A percentile compares a stretch with the other conserved stretches of the same genome.
These are phyloP conservation scores for Candida sithepensis DNA, from an alignment of 805 yeast species.

Conservation along the genomic window DNA sequence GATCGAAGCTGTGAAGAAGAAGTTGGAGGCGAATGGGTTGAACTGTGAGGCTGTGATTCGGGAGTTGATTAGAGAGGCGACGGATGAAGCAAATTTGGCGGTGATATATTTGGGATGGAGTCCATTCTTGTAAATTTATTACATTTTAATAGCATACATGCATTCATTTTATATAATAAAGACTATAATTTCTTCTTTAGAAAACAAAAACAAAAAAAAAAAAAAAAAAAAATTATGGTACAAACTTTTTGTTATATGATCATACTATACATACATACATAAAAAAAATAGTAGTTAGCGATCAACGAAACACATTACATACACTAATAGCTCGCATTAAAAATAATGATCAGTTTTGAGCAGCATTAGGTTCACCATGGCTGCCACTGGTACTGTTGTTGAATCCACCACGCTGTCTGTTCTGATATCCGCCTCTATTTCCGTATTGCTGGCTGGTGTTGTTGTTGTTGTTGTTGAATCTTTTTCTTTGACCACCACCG, in stretches of 20 bases:
- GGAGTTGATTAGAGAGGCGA: constrained; percentile 75
- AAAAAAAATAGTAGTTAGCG: constrained; percentile 1
- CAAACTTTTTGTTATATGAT: background rate
- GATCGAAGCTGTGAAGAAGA: constrained; percentile 64
- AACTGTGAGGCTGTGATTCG: constrained; percentile 83
- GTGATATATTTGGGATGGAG: constrained; percentile 83
- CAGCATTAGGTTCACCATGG: constrained; percentile 29
- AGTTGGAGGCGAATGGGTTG: constrained; percentile 61
- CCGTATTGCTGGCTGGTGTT: constrained; percentile 5
- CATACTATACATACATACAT: background rate
- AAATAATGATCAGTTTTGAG: constrained; percentile 24
- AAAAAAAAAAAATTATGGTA: background rate
- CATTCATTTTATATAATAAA: too few species aligned
- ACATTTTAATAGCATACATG: too few species aligned
- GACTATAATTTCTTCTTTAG: too few species aligned
- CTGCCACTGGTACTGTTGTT: constrained; percentile 23
- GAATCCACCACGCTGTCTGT: constrained; percentile 11
- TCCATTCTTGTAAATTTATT: constrained; percentile 50
- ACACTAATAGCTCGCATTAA: background rate
- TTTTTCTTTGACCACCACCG: constrained; percentile 23
- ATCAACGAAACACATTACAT: background rate
- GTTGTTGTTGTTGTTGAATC: constrained; percentile 21
- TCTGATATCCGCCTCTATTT: constrained; percentile 13
- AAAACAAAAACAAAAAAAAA: too few species aligned
- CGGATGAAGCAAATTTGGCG: constrained; percentile 62